Evolutionary conservation across 371 early-diverging fungal species (phyloP).

Genomic region (Mucor velutinosus): DNA sequence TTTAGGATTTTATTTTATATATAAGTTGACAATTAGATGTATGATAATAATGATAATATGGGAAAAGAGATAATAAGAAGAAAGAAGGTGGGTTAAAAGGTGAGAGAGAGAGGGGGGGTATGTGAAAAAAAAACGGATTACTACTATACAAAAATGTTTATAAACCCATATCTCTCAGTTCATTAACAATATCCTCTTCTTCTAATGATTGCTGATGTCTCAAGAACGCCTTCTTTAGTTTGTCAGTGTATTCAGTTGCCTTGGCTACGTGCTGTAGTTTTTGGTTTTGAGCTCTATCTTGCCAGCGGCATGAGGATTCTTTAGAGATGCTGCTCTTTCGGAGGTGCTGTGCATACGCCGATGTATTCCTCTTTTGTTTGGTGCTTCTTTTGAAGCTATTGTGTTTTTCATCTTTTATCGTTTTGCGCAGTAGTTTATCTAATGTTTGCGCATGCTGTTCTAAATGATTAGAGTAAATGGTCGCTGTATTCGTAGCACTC

Average conservation of each 20-base stretch:
- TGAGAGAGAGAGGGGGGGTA: background rate
- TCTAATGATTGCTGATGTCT: slow-evolving; percentile 17
- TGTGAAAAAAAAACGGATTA: background rate
- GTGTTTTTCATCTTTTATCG: slow-evolving; percentile 5
- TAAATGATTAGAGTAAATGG: background rate
- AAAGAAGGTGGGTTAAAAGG: background rate
- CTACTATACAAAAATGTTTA: slow-evolving; percentile 5
- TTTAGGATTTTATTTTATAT: background rate
- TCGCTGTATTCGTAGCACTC: background rate
- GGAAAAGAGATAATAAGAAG: background rate
- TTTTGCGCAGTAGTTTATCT: slow-evolving; percentile 21
- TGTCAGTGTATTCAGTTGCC: slow-evolving; percentile 16
- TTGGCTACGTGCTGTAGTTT: slow-evolving; percentile 15
- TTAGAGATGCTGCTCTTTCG: background rate
- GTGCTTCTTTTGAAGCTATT: slow-evolving; percentile 4
- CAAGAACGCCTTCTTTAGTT: slow-evolving; percentile 15
- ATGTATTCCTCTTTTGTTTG: slow-evolving; percentile 1
- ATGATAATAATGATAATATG: too few relatives aligned
- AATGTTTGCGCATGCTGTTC: slow-evolving; percentile 20
- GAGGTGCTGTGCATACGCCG: background rate
- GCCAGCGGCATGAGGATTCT: slow-evolving; percentile 4
- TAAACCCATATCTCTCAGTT: slow-evolving; percentile 32
- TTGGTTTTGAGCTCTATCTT: slow-evolving; percentile 12
- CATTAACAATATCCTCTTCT: slow-evolving; percentile 17
- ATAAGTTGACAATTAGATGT: background rate